Base-by-base conservation (phyloP, 306 rosid species). In the Spatholobus suberectus region DNA sequence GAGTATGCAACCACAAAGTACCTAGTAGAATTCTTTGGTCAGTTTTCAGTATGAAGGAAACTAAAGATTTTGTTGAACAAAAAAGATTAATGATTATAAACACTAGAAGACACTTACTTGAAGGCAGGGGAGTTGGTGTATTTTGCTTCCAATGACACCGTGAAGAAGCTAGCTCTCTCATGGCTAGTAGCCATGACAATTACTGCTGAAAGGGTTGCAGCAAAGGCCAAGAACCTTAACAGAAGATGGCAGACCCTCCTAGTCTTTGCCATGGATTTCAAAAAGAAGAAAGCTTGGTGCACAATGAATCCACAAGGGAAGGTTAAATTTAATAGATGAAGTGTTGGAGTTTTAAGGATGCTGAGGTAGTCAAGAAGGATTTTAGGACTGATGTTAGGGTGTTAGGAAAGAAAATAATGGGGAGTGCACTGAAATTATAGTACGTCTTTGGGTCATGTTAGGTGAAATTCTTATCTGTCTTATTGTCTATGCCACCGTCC, bases 161-260 rank as follows among this genome's bases (percentile, higher is more conserved):
- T 8, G 3, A 86, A 85, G 81, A 86, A 41, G 51, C 10, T 82
- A 21, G 88, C 29, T 51, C 32, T 89, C 84, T 92, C 83, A 72
- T 83, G 98, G 86, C 96, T 94, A 1, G 97, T 86, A 18, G 83
- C 94, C 98, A 94, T 94, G 55, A 92, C 91, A 82, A 94, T 72
- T 34, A 89, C 90, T 0, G 93, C 90, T 5, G 91, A 78, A 82
- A 94, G 76, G 44, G 98, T 94, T 8, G 98, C 90, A 0, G 69
- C 92, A 5, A 91, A 83, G 20, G 96, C 98, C 80, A 88, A 23
- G 34, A 92, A 82, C 92, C 98, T 89, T 20, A 89, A 20, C 43
- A 87, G 65, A 38, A 94, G 87, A 49, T 68, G 86, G 81, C 84
- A 79, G 8, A 92, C 43, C 73, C 96, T 82, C 85, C 71, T 81